phyloP scores from a whole-genome alignment of 345 rosid genomes.

The Heritiera fomes region DNA sequence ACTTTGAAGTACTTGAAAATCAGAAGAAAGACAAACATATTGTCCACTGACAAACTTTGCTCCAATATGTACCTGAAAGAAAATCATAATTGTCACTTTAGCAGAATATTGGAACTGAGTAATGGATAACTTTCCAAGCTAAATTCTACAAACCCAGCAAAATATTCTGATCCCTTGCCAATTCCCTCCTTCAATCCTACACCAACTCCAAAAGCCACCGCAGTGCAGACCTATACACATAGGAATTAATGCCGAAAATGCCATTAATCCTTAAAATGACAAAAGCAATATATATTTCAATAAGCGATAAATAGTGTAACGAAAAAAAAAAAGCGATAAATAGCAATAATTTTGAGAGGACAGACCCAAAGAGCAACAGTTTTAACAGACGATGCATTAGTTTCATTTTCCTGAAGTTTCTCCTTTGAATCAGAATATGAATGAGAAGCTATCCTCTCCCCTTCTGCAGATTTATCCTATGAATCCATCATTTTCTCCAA shows the following conservation, averaged over 20 bases:
- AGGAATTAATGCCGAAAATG: constrained; percentile 22
- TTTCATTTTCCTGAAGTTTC: constrained; percentile 39
- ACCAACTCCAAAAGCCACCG: constrained; percentile 82
- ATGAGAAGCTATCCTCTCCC: constrained; percentile 32
- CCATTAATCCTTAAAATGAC: constrained; percentile 22
- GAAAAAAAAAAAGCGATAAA: background rate
- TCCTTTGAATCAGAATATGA: constrained; percentile 26
- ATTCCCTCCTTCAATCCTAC: constrained; percentile 74
- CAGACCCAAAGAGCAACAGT: constrained; percentile 87
- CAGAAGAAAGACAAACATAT: constrained; percentile 90
- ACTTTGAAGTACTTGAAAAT: constrained; percentile 94
- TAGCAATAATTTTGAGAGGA: constrained; percentile 18
- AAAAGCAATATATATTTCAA: constrained; percentile 7
- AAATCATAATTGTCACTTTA: constrained; percentile 16
- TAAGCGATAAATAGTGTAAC: background rate
- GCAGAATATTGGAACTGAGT: background rate
- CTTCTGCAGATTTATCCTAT: constrained; percentile 48
- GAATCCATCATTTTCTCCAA: constrained; percentile 3
- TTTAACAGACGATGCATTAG: constrained; percentile 52
- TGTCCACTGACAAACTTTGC: constrained; percentile 98
- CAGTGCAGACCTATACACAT: constrained; percentile 55
- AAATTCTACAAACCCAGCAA: constrained; percentile 65
- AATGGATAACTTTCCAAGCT: background rate
- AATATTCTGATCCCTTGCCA: constrained; percentile 87
- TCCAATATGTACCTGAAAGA: constrained; percentile 84